Evolutionary conservation across 192 early-diverging fungal genomes (phyloP).

Genomic region (Haplosporangium gracile): DNA sequence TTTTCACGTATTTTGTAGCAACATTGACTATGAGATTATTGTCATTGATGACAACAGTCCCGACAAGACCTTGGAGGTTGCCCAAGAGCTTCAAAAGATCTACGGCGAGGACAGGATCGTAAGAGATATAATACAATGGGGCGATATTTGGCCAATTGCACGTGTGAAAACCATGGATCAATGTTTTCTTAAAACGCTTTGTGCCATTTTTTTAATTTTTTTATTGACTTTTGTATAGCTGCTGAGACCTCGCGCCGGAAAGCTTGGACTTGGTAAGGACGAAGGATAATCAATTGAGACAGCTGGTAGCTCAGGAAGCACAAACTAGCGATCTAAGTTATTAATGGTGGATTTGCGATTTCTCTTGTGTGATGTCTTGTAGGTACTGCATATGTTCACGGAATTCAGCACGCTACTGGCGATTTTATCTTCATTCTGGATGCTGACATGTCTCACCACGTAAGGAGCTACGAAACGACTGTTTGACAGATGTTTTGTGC

Average conservation of each 20-base stretch:
- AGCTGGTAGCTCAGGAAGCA: background rate
- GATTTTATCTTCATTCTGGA: constrained; percentile 99
- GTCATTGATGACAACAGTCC: constrained; percentile 97
- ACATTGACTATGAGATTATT: constrained; percentile 96
- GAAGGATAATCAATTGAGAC: background rate
- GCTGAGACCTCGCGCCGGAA: constrained; percentile 93
- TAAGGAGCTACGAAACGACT: constrained; percentile 48
- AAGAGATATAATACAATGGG: constrained; percentile 21
- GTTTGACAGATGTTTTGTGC: background rate
- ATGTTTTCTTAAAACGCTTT: background rate
- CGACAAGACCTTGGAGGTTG: constrained; percentile 95
- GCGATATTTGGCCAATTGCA: too few species aligned
- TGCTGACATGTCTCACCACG: constrained; percentile 99
- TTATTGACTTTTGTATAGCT: constrained; percentile 60
- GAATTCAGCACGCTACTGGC: constrained; percentile 93
- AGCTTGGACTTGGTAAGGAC: constrained; percentile 85
- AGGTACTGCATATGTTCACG: constrained; percentile 96
- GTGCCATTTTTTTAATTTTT: background rate
- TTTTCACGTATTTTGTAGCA: constrained; percentile 50
- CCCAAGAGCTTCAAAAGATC: constrained; percentile 85
- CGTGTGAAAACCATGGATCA: background rate
- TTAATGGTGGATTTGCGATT: background rate
- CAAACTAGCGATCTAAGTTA: background rate
- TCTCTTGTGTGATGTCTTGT: background rate
- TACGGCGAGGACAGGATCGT: constrained; percentile 93